A percentile compares a stretch with the other conserved stretches of the same genome.
These are phyloP conservation scores for Lachnellula subtilissima DNA, from an alignment of 2,329 filamentous ascomycete species.

Conservation along the genomic window DNA sequence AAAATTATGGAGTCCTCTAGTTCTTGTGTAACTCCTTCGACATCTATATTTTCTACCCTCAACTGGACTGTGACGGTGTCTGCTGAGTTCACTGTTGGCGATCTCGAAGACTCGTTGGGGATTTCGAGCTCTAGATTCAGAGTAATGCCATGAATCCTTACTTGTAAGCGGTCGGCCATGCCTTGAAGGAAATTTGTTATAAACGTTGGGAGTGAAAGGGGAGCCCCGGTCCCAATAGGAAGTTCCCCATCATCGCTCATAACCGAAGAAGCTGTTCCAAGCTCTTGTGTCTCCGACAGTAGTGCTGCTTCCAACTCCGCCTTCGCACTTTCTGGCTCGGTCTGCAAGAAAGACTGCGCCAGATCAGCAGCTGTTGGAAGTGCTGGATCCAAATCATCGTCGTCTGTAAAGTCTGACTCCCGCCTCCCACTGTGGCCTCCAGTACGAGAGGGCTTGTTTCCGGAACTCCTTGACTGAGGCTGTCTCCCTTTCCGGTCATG, in stretches of 20 bases:
- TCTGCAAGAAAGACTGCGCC: slow-evolving; percentile 72
- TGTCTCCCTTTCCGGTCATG: slow-evolving; percentile 29
- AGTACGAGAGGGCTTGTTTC: not conserved
- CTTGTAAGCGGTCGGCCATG: slow-evolving; percentile 64
- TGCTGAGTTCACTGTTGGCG: slow-evolving; percentile 36
- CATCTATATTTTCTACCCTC: slow-evolving; percentile 57
- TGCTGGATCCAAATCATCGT: slow-evolving; percentile 29
- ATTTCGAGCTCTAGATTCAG: slow-evolving; percentile 62
- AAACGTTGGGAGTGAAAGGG: slow-evolving; percentile 64
- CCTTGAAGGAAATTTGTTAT: slow-evolving; percentile 69
- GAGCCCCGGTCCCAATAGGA: slow-evolving; percentile 63
- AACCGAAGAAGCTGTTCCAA: slow-evolving; percentile 55
- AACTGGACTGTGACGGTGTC: slow-evolving; percentile 62
- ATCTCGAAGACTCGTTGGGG: slow-evolving; percentile 40
- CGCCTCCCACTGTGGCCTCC: slow-evolving; percentile 5
- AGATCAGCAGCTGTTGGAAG: slow-evolving; percentile 69
- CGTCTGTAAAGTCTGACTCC: slow-evolving; percentile 9
- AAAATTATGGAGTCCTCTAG: slow-evolving; percentile 30
- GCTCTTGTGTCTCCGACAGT: slow-evolving; percentile 55
- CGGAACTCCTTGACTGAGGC: slow-evolving; percentile 18
- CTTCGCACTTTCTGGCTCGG: slow-evolving; percentile 62
- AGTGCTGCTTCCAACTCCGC: slow-evolving; percentile 65
- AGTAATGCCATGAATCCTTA: slow-evolving; percentile 60
- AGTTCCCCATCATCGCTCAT: slow-evolving; percentile 58
- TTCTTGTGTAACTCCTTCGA: slow-evolving; percentile 57